Conservation (phyloP, 2,329 filamentous ascomycete genomes). For the Ambrosiella beaveri region DNA sequence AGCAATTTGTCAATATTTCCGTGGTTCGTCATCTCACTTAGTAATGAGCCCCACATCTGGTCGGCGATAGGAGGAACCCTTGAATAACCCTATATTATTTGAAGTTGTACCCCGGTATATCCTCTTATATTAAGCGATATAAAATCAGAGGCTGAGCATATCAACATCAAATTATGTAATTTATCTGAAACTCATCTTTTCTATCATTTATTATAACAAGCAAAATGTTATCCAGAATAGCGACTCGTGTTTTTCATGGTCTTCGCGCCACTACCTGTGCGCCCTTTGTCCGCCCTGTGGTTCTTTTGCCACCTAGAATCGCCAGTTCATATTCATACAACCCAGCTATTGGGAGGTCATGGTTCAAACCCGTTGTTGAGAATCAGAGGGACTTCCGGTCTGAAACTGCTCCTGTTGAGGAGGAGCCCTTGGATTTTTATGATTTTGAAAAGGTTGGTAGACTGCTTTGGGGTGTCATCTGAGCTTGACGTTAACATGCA, state of each 20-base stretch:
- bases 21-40: background rate
- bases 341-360: background rate
- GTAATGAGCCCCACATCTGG: background rate
- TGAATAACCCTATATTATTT: background rate
- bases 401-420: background rate
- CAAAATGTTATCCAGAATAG: too few relatives aligned
- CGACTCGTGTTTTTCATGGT: too few relatives aligned
- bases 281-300: too few relatives aligned
- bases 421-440: conserved; percentile 2
- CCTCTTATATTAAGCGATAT: background rate
- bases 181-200: too few relatives aligned
- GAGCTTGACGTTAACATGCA: too few relatives aligned
- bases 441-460: conserved; percentile 12
- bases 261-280: too few relatives aligned
- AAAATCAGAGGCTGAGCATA: too few relatives aligned
- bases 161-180: too few relatives aligned
- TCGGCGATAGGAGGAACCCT: background rate
- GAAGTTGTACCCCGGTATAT: background rate
- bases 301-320: too few relatives aligned
- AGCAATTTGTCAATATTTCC: background rate
- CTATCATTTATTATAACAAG: too few relatives aligned
- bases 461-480: too few relatives aligned
- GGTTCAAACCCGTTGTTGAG: background rate
- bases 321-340: too few relatives aligned
- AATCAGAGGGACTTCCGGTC: background rate